Conservation (phyloP, 345 rosid species). For the Ailanthus altissimus region DNA sequence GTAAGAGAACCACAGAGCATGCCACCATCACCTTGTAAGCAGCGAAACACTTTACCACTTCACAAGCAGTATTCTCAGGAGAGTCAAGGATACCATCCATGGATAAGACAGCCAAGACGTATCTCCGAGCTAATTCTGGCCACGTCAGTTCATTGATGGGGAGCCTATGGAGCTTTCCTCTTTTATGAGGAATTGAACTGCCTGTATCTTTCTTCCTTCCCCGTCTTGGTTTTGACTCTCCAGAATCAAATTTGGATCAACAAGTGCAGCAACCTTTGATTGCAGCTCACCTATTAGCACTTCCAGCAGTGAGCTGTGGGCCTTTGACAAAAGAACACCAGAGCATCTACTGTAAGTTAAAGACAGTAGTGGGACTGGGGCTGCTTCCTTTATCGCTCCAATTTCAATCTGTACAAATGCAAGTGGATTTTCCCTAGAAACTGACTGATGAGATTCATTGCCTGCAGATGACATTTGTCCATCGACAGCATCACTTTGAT, state of each 20-base stretch:
- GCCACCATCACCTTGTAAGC: slow-evolving; percentile 99
- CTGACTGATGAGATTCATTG: slow-evolving; percentile 31
- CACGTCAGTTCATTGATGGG: slow-evolving; percentile 90
- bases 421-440: slow-evolving; percentile 34
- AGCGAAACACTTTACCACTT: slow-evolving; percentile 83
- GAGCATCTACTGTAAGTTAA: slow-evolving; percentile 40
- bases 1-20: slow-evolving; percentile 89
- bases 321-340: slow-evolving; percentile 59
- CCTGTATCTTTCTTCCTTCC: slow-evolving; percentile 86
- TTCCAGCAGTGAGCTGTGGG: slow-evolving; percentile 64
- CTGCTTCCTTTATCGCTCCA: slow-evolving; percentile 37
- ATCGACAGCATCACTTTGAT: slow-evolving; percentile 32
- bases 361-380: slow-evolving; percentile 37
- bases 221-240: slow-evolving; percentile 72
- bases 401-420: slow-evolving; percentile 46
- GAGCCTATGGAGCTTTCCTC: slow-evolving; percentile 68
- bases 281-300: slow-evolving; percentile 84
- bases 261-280: slow-evolving; percentile 84
- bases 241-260: slow-evolving; percentile 88
- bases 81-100: slow-evolving; percentile 92
- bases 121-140: slow-evolving; percentile 96
- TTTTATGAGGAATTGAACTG: slow-evolving; percentile 52
- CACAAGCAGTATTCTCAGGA: slow-evolving; percentile 75
- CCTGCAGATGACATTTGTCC: slow-evolving; percentile 33
- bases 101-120: slow-evolving; percentile 68